phyloP scores from a whole-genome alignment of 2,329 filamentous ascomycete species.

The Calonectria pauciramosa region DNA sequence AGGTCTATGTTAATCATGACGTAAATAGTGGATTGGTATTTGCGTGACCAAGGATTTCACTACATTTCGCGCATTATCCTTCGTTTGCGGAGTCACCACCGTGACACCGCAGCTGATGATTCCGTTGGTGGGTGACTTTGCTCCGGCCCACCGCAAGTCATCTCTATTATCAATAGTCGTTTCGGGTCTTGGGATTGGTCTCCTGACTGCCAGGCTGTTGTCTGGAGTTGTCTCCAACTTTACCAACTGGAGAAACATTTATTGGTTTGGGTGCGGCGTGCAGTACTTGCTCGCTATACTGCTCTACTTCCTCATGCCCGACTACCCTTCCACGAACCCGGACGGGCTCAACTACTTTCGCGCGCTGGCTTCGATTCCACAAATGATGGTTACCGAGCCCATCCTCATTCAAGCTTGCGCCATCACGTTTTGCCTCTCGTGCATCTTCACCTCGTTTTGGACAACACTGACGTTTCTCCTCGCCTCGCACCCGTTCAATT shows the following conservation, averaged over 20 bases:
- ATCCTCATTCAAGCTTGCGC: slow-evolving; percentile 78
- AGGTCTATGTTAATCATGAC: neutral
- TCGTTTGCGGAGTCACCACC: slow-evolving; percentile 81
- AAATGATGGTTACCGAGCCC: slow-evolving; percentile 75
- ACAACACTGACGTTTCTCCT: slow-evolving; percentile 84
- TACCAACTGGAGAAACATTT: slow-evolving; percentile 81
- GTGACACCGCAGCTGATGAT: slow-evolving; percentile 87
- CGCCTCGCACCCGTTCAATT: slow-evolving; percentile 77
- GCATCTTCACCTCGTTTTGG: slow-evolving; percentile 68
- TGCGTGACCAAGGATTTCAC: slow-evolving; percentile 76
- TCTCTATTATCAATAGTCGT: slow-evolving; percentile 81
- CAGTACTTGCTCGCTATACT: slow-evolving; percentile 76
- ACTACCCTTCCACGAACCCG: slow-evolving; percentile 83
- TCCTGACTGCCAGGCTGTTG: slow-evolving; percentile 81
- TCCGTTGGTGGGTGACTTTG: slow-evolving; percentile 83
- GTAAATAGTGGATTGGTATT: slow-evolving; percentile 73
- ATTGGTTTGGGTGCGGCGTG: slow-evolving; percentile 81
- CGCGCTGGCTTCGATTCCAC: slow-evolving; percentile 74
- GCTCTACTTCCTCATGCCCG: slow-evolving; percentile 82
- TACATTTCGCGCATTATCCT: slow-evolving; percentile 78
- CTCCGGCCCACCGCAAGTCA: slow-evolving; percentile 76
- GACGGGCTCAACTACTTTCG: slow-evolving; percentile 73
- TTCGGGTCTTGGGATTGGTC: slow-evolving; percentile 80
- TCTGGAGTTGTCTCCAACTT: slow-evolving; percentile 82
- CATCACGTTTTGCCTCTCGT: slow-evolving; percentile 71